These are phyloP conservation scores for Nasturtium officinale DNA, from an alignment of 345 rosid genomes.

Conservation along the genomic window DNA sequence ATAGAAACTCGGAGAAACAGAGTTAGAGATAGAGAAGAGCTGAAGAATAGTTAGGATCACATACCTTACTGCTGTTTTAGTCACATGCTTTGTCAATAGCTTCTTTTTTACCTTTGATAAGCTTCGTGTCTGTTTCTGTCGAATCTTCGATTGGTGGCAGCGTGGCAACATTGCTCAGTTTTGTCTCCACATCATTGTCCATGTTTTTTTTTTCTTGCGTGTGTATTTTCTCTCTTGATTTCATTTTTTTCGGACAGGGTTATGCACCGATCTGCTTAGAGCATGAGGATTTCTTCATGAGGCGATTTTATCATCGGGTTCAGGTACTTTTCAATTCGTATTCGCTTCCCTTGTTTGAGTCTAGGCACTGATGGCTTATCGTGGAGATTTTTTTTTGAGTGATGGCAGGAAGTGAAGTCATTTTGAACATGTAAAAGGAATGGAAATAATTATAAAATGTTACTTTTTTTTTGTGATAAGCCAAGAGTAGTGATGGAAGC, in stretches of 20 bases:
- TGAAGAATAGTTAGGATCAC: slow-evolving; percentile 63
- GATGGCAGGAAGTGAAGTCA: not conserved
- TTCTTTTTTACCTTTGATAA: slow-evolving; percentile 76
- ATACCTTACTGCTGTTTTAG: slow-evolving; percentile 58
- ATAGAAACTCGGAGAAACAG: too few species aligned
- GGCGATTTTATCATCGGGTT: slow-evolving; percentile 81
- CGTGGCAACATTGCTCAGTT: slow-evolving; percentile 59
- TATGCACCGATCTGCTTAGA: slow-evolving; percentile 91
- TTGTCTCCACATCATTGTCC: not conserved
- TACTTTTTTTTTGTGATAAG: too few species aligned
- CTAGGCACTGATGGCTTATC: not conserved
- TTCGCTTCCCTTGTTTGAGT: not conserved
- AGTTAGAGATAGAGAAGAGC: not conserved
- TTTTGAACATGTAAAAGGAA: not conserved
- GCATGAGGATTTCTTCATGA: slow-evolving; percentile 81
- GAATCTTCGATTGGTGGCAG: slow-evolving; percentile 60
- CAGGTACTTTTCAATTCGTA: slow-evolving; percentile 53
- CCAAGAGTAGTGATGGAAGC: too few species aligned
- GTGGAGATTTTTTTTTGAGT: not conserved
- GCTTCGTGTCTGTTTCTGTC: slow-evolving; percentile 70
- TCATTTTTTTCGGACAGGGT: slow-evolving; percentile 46
- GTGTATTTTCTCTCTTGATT: not conserved
- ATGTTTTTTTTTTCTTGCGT: too few species aligned
- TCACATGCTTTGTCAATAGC: slow-evolving; percentile 75
- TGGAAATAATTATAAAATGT: not conserved